Evolutionary conservation across 164 flowering plant species (phyloP).

Genomic region (Piper betle): DNA sequence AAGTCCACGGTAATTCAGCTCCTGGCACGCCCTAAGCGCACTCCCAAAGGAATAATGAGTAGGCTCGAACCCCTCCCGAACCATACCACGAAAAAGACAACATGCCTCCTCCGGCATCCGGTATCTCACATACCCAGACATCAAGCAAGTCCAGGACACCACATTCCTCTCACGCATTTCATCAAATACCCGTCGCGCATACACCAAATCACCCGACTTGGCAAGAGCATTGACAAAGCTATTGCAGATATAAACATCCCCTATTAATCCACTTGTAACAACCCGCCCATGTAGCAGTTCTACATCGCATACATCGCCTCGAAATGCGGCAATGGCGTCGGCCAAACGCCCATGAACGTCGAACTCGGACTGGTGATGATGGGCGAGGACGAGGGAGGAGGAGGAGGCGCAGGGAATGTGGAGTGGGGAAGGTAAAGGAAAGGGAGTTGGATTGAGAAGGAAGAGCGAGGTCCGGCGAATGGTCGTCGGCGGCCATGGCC

Average conservation of each 20-base stretch:
- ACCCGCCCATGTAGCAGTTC: conserved; percentile 33
- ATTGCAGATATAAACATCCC: conserved; percentile 43
- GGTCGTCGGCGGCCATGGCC: too few relatives aligned
- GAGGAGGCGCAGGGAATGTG: too few relatives aligned
- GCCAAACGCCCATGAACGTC: too few relatives aligned
- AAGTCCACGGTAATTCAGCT: conserved; percentile 20
- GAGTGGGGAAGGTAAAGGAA: too few relatives aligned
- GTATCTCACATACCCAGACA: conserved; percentile 4
- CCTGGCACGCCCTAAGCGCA: conserved; percentile 68
- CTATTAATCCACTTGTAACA: conserved; percentile 35
- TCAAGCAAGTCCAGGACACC: conserved; percentile 57
- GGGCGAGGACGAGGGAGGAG: too few relatives aligned
- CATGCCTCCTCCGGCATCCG: conserved; percentile 20
- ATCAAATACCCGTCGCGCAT: conserved; percentile 48
- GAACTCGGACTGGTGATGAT: too few relatives aligned
- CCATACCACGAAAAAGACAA: conserved; percentile 34
- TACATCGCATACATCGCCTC: conserved; percentile 19
- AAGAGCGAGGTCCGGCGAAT: too few relatives aligned
- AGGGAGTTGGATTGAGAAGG: too few relatives aligned
- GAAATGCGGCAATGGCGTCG: too few relatives aligned
- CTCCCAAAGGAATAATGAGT: conserved; percentile 47
- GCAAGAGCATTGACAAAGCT: conserved; percentile 45
- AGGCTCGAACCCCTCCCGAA: conserved; percentile 31
- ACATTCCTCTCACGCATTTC: conserved; percentile 56
- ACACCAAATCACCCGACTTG: conserved; percentile 33